phyloP scores from a whole-genome alignment of 1,284 basidiomycete species.

The Cutaneotrichosporon sp. region DNA sequence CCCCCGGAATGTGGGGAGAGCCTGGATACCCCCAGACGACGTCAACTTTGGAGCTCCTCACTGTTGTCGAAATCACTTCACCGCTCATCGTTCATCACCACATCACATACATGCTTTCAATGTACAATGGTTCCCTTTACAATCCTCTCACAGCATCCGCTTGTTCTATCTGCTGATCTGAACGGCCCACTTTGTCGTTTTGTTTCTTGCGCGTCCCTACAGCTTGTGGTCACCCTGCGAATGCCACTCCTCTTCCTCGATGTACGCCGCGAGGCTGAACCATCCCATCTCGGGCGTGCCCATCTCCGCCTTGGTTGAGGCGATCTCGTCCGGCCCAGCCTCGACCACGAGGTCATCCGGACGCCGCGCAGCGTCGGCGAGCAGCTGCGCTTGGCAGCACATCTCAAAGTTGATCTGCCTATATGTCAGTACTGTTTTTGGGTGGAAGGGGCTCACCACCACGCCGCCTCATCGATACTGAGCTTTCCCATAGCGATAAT shows the following conservation, averaged over 20 bases:
- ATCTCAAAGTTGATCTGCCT: constrained; percentile 48
- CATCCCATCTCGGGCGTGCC: constrained; percentile 47
- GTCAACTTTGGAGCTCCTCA: too few species aligned
- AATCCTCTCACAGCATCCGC: too few species aligned
- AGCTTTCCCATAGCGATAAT: constrained; percentile 37
- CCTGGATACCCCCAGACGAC: too few species aligned
- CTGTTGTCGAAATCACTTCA: too few species aligned
- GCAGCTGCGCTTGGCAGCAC: constrained; percentile 46
- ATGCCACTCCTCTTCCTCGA: constrained; percentile 45
- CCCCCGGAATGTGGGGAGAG: too few species aligned
- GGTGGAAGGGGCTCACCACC: constrained; percentile 37
- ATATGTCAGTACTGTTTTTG: constrained; percentile 6
- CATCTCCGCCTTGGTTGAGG: constrained; percentile 41
- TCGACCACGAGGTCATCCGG: constrained; percentile 30
- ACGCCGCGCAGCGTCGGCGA: constrained; percentile 41
- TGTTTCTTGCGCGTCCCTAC: constrained; percentile 9
- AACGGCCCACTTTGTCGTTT: too few species aligned
- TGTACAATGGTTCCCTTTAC: too few species aligned
- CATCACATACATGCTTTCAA: too few species aligned
- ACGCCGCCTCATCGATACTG: constrained; percentile 47
- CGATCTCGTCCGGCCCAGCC: constrained; percentile 39
- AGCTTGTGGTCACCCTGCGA: constrained; percentile 40
- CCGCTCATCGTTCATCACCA: too few species aligned
- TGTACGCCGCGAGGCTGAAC: constrained; percentile 42
- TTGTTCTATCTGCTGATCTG: too few species aligned